phyloP scores from a whole-genome alignment of 164 flowering plant species.

The Taxillus chinensis region DNA sequence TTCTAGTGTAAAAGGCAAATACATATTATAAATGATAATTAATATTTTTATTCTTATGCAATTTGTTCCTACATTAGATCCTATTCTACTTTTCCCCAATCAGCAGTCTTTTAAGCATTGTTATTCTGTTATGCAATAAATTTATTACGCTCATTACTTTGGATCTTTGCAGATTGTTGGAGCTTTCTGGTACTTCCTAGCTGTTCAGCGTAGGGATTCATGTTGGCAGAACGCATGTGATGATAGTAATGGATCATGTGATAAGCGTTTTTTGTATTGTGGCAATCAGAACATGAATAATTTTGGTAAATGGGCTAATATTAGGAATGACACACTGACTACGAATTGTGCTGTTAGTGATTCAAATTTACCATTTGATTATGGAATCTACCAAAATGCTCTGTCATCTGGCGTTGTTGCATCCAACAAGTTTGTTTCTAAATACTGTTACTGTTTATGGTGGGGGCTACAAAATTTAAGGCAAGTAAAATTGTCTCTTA shows the following conservation, averaged over 20 bases:
- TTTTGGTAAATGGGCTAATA: slow-evolving; percentile 36
- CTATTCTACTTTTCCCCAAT: too few species aligned
- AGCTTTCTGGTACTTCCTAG: slow-evolving; percentile 83
- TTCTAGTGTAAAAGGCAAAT: too few species aligned
- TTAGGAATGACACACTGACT: slow-evolving; percentile 26
- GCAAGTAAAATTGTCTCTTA: slow-evolving; percentile 18
- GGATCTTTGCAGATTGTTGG: slow-evolving; percentile 67
- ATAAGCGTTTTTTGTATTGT: slow-evolving; percentile 58
- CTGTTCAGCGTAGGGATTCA: slow-evolving; percentile 71
- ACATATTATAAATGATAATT: too few species aligned
- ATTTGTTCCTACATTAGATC: too few species aligned
- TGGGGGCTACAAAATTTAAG: slow-evolving; percentile 99
- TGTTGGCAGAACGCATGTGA: slow-evolving; percentile 84
- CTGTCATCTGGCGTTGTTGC: slow-evolving; percentile 58
- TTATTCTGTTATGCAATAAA: background rate
- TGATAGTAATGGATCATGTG: slow-evolving; percentile 21
- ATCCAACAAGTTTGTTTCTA: slow-evolving; percentile 53
- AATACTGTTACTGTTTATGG: slow-evolving; percentile 94
- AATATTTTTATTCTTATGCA: too few species aligned
- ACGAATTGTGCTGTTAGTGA: slow-evolving; percentile 33
- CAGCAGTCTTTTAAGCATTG: too few species aligned
- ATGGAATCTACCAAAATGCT: slow-evolving; percentile 72
- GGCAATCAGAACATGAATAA: slow-evolving; percentile 43
- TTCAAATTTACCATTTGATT: slow-evolving; percentile 57
- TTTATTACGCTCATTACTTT: slow-evolving; percentile 1